A percentile compares a stretch with the other conserved stretches of the same genome.
These are phyloP conservation scores for Turnera subulata DNA, from an alignment of 345 rosid genomes.

Conservation along the genomic window DNA sequence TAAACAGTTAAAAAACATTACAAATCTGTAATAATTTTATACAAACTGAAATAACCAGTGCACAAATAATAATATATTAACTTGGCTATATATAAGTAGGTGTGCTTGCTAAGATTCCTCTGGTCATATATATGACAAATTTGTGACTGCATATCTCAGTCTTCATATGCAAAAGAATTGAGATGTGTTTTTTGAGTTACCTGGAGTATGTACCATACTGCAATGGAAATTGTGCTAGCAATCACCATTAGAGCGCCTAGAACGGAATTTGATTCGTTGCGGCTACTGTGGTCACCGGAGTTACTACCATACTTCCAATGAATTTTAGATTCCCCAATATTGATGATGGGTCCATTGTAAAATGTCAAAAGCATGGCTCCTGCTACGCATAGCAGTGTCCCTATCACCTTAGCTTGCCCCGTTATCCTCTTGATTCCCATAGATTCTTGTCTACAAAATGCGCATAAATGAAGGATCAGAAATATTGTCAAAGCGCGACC, in stretches of 20 bases:
- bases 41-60: too few species aligned
- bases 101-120: too few species aligned
- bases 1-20: too few species aligned
- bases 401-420: not conserved
- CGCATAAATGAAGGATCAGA: too few species aligned
- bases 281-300: not conserved
- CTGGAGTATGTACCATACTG: not conserved
- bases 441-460: not conserved
- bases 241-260: not conserved
- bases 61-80: too few species aligned
- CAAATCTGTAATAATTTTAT: too few species aligned
- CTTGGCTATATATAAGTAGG: too few species aligned
- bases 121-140: too few species aligned
- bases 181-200: too few species aligned
- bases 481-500: too few species aligned
- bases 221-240: not conserved
- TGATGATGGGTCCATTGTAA: not conserved
- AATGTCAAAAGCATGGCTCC: not conserved
- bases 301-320: not conserved
- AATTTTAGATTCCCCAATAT: not conserved
- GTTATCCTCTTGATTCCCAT: not conserved
- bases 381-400: not conserved
- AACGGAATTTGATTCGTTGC: not conserved
- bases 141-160: too few species aligned
- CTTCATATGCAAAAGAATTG: not conserved